Conservation (phyloP, 2,329 filamentous ascomycete genomes). For the Coniochaeta sp. region DNA sequence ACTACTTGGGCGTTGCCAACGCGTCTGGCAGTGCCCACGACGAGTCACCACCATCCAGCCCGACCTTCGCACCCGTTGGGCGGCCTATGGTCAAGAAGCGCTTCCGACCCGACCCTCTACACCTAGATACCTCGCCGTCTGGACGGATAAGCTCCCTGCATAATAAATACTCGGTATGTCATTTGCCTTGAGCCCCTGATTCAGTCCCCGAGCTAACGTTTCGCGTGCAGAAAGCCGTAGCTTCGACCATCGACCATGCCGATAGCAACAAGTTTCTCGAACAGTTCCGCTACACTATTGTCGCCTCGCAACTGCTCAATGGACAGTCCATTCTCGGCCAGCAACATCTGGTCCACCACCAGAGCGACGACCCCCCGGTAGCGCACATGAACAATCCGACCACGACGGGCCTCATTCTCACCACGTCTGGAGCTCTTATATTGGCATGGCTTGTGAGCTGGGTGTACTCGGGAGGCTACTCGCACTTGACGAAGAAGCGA, state of each 20-base stretch:
- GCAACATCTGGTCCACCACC: slow-evolving; percentile 19
- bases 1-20: slow-evolving; percentile 34
- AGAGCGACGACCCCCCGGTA: slow-evolving; percentile 10
- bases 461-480: slow-evolving; percentile 46
- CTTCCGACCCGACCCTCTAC: slow-evolving; percentile 40
- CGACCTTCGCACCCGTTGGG: slow-evolving; percentile 50
- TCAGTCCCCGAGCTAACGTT: slow-evolving; percentile 14
- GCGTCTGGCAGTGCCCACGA: slow-evolving; percentile 21
- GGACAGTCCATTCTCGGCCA: slow-evolving; percentile 53
- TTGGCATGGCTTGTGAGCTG: slow-evolving; percentile 70
- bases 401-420: slow-evolving; percentile 42
- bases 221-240: slow-evolving; percentile 55
- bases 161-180: slow-evolving; percentile 46
- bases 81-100: slow-evolving; percentile 46
- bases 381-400: slow-evolving; percentile 22
- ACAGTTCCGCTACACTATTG: slow-evolving; percentile 86
- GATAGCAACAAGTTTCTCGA: slow-evolving; percentile 85
- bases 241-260: slow-evolving; percentile 63
- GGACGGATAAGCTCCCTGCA: slow-evolving; percentile 37
- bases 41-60: slow-evolving; percentile 39
- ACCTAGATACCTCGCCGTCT: slow-evolving; percentile 31
- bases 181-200: slow-evolving; percentile 8
- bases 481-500: slow-evolving; percentile 49
- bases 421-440: slow-evolving; percentile 57
- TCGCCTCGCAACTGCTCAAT: slow-evolving; percentile 82